Evolutionary conservation across 2,329 filamentous ascomycete species (phyloP), one percentile per base, ranked within the genome.

Genomic region (Sporothrix euskadiensis): DNA sequence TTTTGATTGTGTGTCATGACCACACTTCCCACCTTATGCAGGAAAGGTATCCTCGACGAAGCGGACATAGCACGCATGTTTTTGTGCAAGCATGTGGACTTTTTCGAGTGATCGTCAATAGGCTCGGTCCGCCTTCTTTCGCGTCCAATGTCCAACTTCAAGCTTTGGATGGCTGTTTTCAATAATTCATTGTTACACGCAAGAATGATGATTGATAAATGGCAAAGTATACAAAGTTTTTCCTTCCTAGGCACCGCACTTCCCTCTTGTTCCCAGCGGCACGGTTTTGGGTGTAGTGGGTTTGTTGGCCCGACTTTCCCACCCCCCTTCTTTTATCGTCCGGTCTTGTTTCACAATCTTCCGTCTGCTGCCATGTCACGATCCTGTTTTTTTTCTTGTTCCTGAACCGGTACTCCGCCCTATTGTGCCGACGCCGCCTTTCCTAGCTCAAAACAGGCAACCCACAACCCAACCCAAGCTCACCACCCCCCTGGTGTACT

Each of bases 401-500:
- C n/a, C n/a, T 30, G 22, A 56, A 26, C 9, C 52, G 14, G 35
- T 63, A 10, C 59, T 63, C 59, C 59, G 35, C 61, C 61, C 30
- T 35, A 26, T 52, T 35, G 12, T 49, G 44, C 44, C 12, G 4
- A 49, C 44, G 14, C 44, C 44, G 12, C 14, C 44, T 3, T 49
- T 14, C 54, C 61, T 47, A 65, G 61, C n/a, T 65, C 61, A 65
- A 47, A 41, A 65, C 61, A 26, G 61, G 61, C 39, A 47, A 16
- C 61, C 10, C 61, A 47, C 61, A 65, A 14, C 10, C 47, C 10
- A 10, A 4, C 52, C 22, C n/a, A 47, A 44, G 39, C 4, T n/a
- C 39, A 22, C 39, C 39, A 65, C 61, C n/a, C 39, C 35, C 10
- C 22, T n/a, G 16, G 26, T 63, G 19, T 22, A 54, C 52, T 54